Conservation (phyloP, 257 asterid species). For the Penstemon davidsonii region DNA sequence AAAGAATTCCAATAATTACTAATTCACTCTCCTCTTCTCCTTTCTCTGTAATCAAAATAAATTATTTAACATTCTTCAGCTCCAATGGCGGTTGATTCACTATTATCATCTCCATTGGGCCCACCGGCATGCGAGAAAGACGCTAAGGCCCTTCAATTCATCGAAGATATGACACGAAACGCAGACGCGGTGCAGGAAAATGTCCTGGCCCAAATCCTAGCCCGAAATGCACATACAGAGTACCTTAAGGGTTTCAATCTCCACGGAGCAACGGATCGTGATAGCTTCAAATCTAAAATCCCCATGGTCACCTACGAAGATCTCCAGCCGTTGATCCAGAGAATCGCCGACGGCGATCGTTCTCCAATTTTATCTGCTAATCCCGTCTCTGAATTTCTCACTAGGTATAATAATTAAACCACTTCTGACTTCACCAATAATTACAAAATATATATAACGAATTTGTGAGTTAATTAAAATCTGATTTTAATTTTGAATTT, state of each 20-base stretch:
- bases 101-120: slow-evolving; percentile 8
- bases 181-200: slow-evolving; percentile 27
- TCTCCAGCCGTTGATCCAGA: slow-evolving; percentile 31
- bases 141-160: slow-evolving; percentile 35
- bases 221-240: slow-evolving; percentile 35
- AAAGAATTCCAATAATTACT: background rate
- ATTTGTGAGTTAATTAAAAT: too few relatives aligned
- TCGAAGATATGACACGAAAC: slow-evolving; percentile 38
- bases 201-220: slow-evolving; percentile 33
- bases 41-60: background rate
- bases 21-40: background rate
- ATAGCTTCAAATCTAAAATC: slow-evolving; percentile 20
- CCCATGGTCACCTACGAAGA: slow-evolving; percentile 32
- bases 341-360: slow-evolving; percentile 44
- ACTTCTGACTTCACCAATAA: background rate
- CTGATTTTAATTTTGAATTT: too few relatives aligned
- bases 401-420: slow-evolving; percentile 23
- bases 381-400: slow-evolving; percentile 43
- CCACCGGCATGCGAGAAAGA: slow-evolving; percentile 22
- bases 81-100: slow-evolving; percentile 23
- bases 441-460: too few relatives aligned
- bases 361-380: slow-evolving; percentile 43
- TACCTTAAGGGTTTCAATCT: slow-evolving; percentile 27
- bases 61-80: background rate
- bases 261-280: slow-evolving; percentile 17